Conservation (phyloP, 129 eudicot genomes). For the Rutidosis leptorrhynchoides region DNA sequence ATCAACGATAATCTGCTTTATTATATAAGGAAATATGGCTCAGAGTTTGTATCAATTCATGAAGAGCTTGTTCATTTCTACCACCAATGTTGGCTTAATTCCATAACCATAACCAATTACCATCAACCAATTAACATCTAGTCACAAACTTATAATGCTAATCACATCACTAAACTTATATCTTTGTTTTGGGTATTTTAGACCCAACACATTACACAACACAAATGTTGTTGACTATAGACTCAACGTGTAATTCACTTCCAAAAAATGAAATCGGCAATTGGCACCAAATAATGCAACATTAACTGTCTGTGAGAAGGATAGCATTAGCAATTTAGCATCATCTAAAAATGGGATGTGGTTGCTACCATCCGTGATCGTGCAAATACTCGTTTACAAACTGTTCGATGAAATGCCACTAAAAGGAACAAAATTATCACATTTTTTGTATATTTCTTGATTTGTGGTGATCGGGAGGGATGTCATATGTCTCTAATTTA, state of each 20-base stretch:
- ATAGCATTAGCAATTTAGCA: slow-evolving; percentile 10
- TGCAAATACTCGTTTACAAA: slow-evolving; percentile 4
- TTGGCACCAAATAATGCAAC: neutral
- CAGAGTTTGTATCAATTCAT: too few relatives aligned
- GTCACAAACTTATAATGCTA: too few relatives aligned
- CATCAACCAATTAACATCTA: too few relatives aligned
- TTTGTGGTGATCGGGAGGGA: neutral
- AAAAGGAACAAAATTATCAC: slow-evolving; percentile 7
- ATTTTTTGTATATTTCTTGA: neutral
- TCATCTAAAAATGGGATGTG: slow-evolving; percentile 10
- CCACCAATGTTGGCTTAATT: too few relatives aligned
- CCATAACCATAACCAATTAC: too few relatives aligned
- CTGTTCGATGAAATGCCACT: slow-evolving; percentile 17
- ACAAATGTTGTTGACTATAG: neutral
- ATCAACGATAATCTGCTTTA: too few relatives aligned
- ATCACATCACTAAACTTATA: too few relatives aligned
- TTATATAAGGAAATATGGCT: too few relatives aligned
- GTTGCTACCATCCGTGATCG: neutral
- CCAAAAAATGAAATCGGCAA: too few relatives aligned
- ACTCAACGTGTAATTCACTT: neutral
- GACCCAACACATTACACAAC: neutral
- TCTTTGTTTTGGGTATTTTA: too few relatives aligned
- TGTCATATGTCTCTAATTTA: neutral
- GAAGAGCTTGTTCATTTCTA: too few relatives aligned
- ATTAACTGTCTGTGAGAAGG: neutral